Conservation (phyloP, 768 basidiomycete genomes). For the Tylopilus vinaceipallidus region DNA sequence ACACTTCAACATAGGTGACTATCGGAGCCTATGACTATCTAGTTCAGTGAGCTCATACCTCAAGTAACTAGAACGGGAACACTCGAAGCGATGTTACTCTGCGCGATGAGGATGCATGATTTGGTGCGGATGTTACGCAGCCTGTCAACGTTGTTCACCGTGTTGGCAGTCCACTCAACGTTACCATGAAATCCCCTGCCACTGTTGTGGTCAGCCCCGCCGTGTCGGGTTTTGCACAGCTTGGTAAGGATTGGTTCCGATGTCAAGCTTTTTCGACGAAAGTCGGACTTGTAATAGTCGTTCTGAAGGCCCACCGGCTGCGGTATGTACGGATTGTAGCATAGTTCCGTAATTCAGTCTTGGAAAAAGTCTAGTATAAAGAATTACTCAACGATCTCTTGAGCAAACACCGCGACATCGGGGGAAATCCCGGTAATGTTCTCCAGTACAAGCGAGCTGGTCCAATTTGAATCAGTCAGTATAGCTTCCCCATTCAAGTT, state of each 20-base stretch:
- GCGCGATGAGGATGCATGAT: no score
- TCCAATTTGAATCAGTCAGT: not conserved
- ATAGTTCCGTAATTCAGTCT: no score
- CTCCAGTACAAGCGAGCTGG: no score
- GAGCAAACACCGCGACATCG: not conserved
- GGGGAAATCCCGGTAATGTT: not conserved
- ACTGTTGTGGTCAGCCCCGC: no score
- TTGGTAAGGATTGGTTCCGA: not conserved
- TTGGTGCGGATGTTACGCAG: no score
- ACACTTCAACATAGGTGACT: no score
- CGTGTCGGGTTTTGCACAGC: not conserved
- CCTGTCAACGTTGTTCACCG: not conserved
- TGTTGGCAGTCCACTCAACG: not conserved
- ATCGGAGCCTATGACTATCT: not conserved
- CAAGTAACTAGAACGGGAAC: no score
- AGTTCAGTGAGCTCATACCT: not conserved
- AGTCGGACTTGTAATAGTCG: not conserved
- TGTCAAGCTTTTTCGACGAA: no score
- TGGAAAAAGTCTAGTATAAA: not conserved
- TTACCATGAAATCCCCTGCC: not conserved
- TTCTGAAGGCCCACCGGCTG: not conserved
- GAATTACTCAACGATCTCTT: not conserved
- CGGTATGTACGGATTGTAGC: not conserved
- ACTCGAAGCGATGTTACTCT: no score
- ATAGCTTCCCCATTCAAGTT: constrained; percentile 2